A percentile compares a stretch with the other conserved stretches of the same genome.
Conservation (phyloP, 2,329 filamentous ascomycete species). For the Venturia aucupariae region DNA sequence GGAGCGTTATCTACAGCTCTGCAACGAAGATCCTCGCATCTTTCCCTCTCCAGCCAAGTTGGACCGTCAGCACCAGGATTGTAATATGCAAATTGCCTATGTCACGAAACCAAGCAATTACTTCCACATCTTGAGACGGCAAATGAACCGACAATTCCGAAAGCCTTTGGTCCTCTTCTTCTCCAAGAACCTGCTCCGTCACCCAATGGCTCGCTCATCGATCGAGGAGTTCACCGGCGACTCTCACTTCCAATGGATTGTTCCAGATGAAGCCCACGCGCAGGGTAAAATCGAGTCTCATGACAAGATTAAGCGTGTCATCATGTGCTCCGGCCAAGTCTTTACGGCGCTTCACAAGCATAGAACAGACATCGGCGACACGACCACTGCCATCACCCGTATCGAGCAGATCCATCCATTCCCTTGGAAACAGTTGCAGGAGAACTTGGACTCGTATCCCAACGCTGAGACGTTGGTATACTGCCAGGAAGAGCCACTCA, state of each 20-base stretch:
- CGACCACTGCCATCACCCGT: slow-evolving; percentile 87
- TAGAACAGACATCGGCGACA: slow-evolving; percentile 75
- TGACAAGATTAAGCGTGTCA: slow-evolving; percentile 85
- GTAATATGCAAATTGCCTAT: slow-evolving; percentile 98
- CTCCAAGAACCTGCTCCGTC: slow-evolving; percentile 91
- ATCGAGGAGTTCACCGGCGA: slow-evolving; percentile 88
- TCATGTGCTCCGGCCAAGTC: slow-evolving; percentile 91
- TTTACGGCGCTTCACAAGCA: slow-evolving; percentile 86
- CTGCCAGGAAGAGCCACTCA: slow-evolving; percentile 95
- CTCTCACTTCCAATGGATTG: slow-evolving; percentile 94
- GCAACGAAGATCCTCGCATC: slow-evolving; percentile 91
- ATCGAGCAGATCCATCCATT: slow-evolving; percentile 98
- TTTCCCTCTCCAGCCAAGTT: slow-evolving; percentile 86
- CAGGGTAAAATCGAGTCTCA: slow-evolving; percentile 63
- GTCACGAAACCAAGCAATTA: slow-evolving; percentile 94
- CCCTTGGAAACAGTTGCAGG: slow-evolving; percentile 93
- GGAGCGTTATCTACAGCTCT: slow-evolving; percentile 93
- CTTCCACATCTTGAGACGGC: slow-evolving; percentile 92
- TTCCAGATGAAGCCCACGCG: slow-evolving; percentile 79
- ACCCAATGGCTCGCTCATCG: slow-evolving; percentile 80
- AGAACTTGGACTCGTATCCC: slow-evolving; percentile 93
- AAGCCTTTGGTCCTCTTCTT: slow-evolving; percentile 98
- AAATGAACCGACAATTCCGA: slow-evolving; percentile 98
- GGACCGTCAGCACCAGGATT: slow-evolving; percentile 95
- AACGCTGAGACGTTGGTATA: slow-evolving; percentile 97